phyloP scores from a whole-genome alignment of 2,329 filamentous ascomycete species.

The Claviceps sp. region DNA sequence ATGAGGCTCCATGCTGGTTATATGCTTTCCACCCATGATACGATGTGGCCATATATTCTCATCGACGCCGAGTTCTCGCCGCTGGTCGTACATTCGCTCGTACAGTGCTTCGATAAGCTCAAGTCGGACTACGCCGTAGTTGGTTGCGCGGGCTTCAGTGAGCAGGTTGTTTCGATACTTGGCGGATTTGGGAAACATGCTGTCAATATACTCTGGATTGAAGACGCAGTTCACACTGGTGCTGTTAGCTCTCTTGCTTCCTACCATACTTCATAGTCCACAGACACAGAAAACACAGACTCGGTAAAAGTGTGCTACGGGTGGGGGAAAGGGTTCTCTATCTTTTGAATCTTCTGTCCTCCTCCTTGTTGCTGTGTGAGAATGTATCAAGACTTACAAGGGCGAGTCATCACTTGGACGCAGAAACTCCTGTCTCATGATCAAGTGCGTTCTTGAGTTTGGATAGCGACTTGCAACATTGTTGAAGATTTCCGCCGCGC shows the following conservation, averaged over 20 bases:
- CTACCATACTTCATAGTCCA: background rate
- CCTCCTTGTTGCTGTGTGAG: background rate
- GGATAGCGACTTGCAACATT: slow-evolving; percentile 75
- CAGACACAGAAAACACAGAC: background rate
- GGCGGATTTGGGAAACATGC: slow-evolving; percentile 55
- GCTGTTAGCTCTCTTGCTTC: background rate
- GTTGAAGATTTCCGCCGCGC: slow-evolving; percentile 89
- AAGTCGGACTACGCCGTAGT: slow-evolving; percentile 90
- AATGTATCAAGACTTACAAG: slow-evolving; percentile 48
- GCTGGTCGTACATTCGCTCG: slow-evolving; percentile 76
- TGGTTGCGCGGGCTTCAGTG: slow-evolving; percentile 65
- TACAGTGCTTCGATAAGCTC: slow-evolving; percentile 82
- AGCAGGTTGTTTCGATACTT: slow-evolving; percentile 48
- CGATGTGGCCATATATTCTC: slow-evolving; percentile 69
- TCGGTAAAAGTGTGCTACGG: no score
- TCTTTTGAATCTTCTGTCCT: background rate
- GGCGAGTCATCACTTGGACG: slow-evolving; percentile 90
- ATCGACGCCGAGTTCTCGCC: slow-evolving; percentile 53
- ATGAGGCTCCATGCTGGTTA: slow-evolving; percentile 46
- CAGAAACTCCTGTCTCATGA: slow-evolving; percentile 74
- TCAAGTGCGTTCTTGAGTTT: slow-evolving; percentile 60
- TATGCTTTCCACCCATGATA: slow-evolving; percentile 56
- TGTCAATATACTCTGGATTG: slow-evolving; percentile 73
- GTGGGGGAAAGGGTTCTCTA: background rate
- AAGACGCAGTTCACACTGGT: slow-evolving; percentile 86